These are phyloP conservation scores for Globisporangium megalacanthum DNA, from an alignment of 352 stramenopile genomes.

Conservation along the genomic window DNA sequence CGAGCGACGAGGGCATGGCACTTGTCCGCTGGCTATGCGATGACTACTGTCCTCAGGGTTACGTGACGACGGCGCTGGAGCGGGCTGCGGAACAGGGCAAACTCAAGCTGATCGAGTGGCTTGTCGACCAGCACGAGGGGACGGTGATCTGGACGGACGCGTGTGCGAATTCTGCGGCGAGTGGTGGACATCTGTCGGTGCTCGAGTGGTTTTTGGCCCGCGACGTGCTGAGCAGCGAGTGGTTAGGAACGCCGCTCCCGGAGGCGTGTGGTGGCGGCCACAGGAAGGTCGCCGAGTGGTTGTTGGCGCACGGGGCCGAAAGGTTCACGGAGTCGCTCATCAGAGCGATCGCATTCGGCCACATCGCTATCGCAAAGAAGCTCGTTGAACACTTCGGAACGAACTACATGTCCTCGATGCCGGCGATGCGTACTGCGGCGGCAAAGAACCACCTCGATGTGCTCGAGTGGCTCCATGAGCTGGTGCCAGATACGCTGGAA, in stretches of 20 bases:
- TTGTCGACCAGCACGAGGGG: neutral
- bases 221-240: neutral
- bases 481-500: neutral
- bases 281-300: neutral
- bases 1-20: neutral
- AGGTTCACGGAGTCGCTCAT: neutral
- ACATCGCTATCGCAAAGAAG: neutral
- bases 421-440: neutral
- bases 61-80: neutral
- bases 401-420: too few relatives aligned
- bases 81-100: neutral
- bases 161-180: neutral
- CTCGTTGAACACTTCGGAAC: neutral
- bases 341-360: neutral
- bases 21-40: conserved; percentile 4
- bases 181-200: neutral
- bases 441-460: conserved; percentile 10
- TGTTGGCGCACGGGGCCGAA: neutral
- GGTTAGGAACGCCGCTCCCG: neutral
- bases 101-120: neutral
- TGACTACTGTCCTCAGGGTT: conserved; percentile 1
- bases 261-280: neutral
- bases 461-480: conserved; percentile 5
- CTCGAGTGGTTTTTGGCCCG: conserved; percentile 1
- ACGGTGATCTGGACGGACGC: neutral